phyloP scores from a whole-genome alignment of 2,329 filamentous ascomycete species.

The Fusarium nodosum region DNA sequence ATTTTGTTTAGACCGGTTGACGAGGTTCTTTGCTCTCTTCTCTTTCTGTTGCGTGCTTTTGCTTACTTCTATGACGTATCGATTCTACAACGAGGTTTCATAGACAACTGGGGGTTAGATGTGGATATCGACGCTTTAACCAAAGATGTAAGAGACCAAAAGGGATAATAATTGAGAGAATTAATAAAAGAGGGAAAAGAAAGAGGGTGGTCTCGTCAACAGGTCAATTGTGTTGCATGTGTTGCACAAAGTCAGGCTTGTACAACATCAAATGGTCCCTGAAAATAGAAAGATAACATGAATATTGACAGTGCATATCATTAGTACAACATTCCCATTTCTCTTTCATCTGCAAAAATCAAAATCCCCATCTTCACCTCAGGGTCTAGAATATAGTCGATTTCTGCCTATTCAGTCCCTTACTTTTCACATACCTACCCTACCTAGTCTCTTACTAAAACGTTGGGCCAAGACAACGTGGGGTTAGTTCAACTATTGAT shows the following conservation, averaged over 20 bases:
- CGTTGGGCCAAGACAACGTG: slow-evolving; percentile 8
- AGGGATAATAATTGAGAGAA: not conserved
- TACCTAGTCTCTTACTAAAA: not conserved
- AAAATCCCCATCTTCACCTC: slow-evolving; percentile 4
- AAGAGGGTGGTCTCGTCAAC: too few relatives aligned
- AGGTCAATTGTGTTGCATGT: slow-evolving; percentile 1
- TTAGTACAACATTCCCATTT: slow-evolving; percentile 20
- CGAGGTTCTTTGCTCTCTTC: slow-evolving; percentile 1
- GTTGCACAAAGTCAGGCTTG: not conserved
- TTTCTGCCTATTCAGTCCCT: not conserved
- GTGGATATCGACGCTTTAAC: not conserved
- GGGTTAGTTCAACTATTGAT: slow-evolving; percentile 21
- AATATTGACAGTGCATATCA: slow-evolving; percentile 10
- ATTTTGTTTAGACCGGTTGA: slow-evolving; percentile 19
- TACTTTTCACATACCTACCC: slow-evolving; percentile 5
- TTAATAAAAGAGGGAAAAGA: not conserved
- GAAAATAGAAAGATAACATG: not conserved
- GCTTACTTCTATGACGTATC: slow-evolving; percentile 40
- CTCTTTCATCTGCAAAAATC: not conserved
- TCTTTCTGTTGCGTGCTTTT: not conserved
- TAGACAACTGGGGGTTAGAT: not conserved
- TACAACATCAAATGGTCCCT: slow-evolving; percentile 7
- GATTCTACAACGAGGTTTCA: not conserved
- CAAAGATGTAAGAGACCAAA: slow-evolving; percentile 2
- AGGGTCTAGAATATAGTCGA: slow-evolving; percentile 5